phyloP scores from a whole-genome alignment of 495 filamentous ascomycete genomes.

The Daldinia childiae region DNA sequence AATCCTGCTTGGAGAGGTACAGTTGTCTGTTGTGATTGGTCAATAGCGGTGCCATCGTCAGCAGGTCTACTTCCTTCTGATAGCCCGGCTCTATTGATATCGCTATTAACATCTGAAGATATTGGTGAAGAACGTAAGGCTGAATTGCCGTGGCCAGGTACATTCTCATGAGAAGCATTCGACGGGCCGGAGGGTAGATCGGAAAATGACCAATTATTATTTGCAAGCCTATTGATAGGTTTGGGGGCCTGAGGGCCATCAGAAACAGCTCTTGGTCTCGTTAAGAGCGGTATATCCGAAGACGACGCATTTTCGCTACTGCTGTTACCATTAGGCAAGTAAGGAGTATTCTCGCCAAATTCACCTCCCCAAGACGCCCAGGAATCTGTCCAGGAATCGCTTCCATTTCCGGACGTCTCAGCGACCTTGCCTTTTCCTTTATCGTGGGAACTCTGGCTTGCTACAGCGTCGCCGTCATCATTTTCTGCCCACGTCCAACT shows the following conservation, averaged over 20 bases:
- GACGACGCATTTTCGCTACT: constrained; percentile 4
- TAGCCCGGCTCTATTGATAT: background rate
- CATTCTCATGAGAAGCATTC: background rate
- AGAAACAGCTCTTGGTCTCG: constrained; percentile 52
- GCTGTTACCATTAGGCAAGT: background rate
- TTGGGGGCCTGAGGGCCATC: constrained; percentile 55
- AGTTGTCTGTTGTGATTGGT: background rate
- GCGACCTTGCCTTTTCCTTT: constrained; percentile 47
- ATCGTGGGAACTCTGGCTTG: constrained; percentile 26
- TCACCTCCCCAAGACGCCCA: constrained; percentile 38
- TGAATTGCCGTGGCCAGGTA: background rate
- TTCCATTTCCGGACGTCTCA: constrained; percentile 6
- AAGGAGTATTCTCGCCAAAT: constrained; percentile 23
- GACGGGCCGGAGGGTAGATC: constrained; percentile 37
- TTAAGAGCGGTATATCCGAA: constrained; percentile 19
- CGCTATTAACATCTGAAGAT: background rate
- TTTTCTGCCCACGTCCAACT: constrained; percentile 47
- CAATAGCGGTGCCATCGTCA: background rate
- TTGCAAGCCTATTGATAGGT: constrained; percentile 53
- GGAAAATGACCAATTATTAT: constrained; percentile 61
- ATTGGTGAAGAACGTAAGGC: background rate
- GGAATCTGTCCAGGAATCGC: constrained; percentile 21
- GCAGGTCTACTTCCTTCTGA: background rate
- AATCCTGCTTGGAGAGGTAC: background rate
- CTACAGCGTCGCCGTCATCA: constrained; percentile 44